phyloP scores from a whole-genome alignment of 495 filamentous ascomycete species.

The Platismatia glauca region DNA sequence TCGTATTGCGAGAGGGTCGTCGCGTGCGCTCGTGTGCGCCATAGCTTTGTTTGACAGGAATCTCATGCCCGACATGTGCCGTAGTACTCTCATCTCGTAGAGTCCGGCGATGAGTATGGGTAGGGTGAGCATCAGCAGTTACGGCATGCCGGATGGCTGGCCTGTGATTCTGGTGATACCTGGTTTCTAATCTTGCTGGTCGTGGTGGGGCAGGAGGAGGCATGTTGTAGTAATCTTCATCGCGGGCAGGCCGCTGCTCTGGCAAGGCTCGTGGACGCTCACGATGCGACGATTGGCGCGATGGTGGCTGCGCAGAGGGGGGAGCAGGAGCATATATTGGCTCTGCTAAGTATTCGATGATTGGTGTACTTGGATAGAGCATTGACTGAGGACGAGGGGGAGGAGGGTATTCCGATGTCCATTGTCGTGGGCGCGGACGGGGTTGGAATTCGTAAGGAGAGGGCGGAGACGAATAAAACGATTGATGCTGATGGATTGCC shows the following conservation, averaged over 20 bases:
- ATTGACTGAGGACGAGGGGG: slow-evolving; percentile 18
- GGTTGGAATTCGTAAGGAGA: slow-evolving; percentile 27
- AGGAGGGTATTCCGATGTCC: slow-evolving; percentile 15
- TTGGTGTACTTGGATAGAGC: slow-evolving; percentile 16
- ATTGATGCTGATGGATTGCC: slow-evolving; percentile 10
- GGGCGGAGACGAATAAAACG: slow-evolving; percentile 9
- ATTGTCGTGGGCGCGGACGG: slow-evolving; percentile 20
- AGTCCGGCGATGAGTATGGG: slow-evolving; percentile 3
- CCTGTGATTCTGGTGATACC: slow-evolving; percentile 21
- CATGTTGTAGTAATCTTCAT: slow-evolving; percentile 41
- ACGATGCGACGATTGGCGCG: slow-evolving; percentile 16
- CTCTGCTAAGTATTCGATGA: slow-evolving; percentile 18
- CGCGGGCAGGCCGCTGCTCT: slow-evolving; percentile 23
- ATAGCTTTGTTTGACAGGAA: slow-evolving; percentile 6
- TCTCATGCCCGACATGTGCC: slow-evolving; percentile 1
- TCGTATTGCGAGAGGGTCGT: slow-evolving; percentile 18
- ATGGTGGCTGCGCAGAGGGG: slow-evolving; percentile 9
- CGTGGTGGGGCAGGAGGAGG: slow-evolving; percentile 32
- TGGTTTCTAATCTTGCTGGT: slow-evolving; percentile 23
- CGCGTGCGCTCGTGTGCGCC: slow-evolving; percentile 8
- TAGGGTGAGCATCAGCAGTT: slow-evolving; percentile 6
- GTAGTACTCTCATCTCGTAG: slow-evolving; percentile 7
- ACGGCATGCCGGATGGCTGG: slow-evolving; percentile 24
- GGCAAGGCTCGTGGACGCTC: slow-evolving; percentile 20
- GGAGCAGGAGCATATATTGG: slow-evolving; percentile 5